Evolutionary conservation across 2,329 filamentous ascomycete species (phyloP).

Genomic region (Diaporthe destruens): DNA sequence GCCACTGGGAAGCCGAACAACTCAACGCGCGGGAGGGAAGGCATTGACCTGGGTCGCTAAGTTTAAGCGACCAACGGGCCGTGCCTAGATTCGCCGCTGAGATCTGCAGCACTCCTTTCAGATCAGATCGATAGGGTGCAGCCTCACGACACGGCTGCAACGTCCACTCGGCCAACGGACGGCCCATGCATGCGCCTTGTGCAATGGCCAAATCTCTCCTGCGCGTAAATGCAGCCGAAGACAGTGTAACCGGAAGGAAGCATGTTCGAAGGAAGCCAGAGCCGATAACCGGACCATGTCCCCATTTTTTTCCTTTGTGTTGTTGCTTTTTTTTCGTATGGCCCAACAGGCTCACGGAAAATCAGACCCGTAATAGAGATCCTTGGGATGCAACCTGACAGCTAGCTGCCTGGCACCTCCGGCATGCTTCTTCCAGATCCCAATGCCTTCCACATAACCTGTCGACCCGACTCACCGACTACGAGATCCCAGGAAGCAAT

Average conservation of each 20-base stretch:
- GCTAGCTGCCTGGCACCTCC: not conserved
- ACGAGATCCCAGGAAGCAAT: not conserved
- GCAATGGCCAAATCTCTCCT: not conserved
- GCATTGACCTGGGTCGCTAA: not conserved
- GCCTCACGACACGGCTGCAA: not conserved
- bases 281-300: slow-evolving; percentile 8
- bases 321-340: not conserved
- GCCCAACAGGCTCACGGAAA: not conserved
- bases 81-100: slow-evolving; percentile 18
- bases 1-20: not conserved
- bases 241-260: slow-evolving; percentile 15
- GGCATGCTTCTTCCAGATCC: not conserved
- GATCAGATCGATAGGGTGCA: slow-evolving; percentile 27
- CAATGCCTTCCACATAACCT: not conserved
- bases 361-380: not conserved
- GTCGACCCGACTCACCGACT: slow-evolving; percentile 11
- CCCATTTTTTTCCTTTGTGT: not conserved
- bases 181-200: not conserved
- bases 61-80: slow-evolving; percentile 26
- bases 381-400: not conserved
- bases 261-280: not conserved
- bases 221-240: slow-evolving; percentile 1
- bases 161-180: not conserved
- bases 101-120: slow-evolving; percentile 25
- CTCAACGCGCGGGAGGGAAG: not conserved